Base-by-base conservation (phyloP, 2,329 filamentous ascomycete genomes). In the Fusarium sulawesiense region DNA sequence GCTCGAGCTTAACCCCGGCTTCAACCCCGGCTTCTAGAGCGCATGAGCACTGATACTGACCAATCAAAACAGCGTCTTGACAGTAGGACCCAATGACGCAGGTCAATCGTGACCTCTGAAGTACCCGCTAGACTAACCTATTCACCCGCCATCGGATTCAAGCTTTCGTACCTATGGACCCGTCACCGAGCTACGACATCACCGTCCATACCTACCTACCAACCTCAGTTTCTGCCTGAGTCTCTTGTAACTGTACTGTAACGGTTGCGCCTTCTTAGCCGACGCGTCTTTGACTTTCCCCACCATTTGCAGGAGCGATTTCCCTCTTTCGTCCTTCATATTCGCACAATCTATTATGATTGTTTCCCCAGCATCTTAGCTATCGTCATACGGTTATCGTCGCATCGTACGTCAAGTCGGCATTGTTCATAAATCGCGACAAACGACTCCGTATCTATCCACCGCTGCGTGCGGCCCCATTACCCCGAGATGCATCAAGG, bases 401-500 rank as follows among this genome's bases (percentile, higher is more conserved):
- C 48, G 48, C 48, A 62, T 59, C 70, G 44, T 66, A 66, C 44
- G 37, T 60, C 50, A 59, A 69, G 44, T 66, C 46, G n/a, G 55
- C 58, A 51, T 51, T 53, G 21, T 37, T 55, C 56, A 61, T 48
- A 44, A 41, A 64, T 63, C 48, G 54, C 63, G 59, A 65, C 59
- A 50, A 53, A 67, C 69, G 68, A 72, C 49, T 56, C 63, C 51
- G 58, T 68, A 54, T 48, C 60, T 55, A 60, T 45, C 60, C 54
- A 49, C 58, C 63, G 69, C 64, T 59, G 41, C 27, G 66, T 47
- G 74, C 74, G 71, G 70, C 65, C 65, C 55, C 56, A 59, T 59
- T 56, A 66, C 37, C 54, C 55, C 49, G 62, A 66, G 72, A 81
- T 81, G 79, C 78, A 77, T 77, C 75, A 76, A 63, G 70, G 74